A percentile compares a stretch with the other conserved stretches of the same genome.
phyloP scores from a whole-genome alignment of 345 rosid species.

The Salix suchowensis region DNA sequence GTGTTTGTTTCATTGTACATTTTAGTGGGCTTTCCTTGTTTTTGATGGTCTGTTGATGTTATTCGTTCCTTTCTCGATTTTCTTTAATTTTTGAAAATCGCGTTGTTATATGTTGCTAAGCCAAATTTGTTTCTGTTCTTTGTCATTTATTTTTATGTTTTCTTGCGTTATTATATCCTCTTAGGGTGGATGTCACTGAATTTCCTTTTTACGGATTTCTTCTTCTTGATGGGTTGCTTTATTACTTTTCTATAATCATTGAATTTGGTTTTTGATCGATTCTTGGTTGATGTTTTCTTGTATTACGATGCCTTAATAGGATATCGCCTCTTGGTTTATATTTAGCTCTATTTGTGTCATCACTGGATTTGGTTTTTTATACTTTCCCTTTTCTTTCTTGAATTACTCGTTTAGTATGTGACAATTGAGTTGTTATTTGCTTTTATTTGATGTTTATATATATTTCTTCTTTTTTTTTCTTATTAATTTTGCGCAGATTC shows the following conservation, averaged over 20 bases:
- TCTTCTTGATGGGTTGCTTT: neutral
- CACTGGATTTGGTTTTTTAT: neutral
- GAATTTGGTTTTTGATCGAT: neutral
- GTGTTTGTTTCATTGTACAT: too few relatives aligned
- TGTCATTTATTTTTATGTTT: too few relatives aligned
- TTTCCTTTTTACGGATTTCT: neutral
- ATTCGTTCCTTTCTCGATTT: too few relatives aligned
- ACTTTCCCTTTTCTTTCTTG: neutral
- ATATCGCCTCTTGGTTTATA: neutral
- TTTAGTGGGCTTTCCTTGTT: too few relatives aligned
- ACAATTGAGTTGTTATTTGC: neutral
- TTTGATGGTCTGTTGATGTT: too few relatives aligned
- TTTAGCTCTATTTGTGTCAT: neutral
- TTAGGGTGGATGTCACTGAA: too few relatives aligned
- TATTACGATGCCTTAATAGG: neutral
- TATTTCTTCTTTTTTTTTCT: neutral
- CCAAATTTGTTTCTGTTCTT: too few relatives aligned
- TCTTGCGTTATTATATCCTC: too few relatives aligned
- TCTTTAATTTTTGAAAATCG: too few relatives aligned
- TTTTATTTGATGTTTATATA: neutral
- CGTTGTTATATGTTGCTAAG: too few relatives aligned
- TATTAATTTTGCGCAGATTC: neutral
- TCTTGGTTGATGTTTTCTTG: neutral
- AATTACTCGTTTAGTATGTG: neutral
- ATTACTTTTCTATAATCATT: neutral